Base-by-base conservation (phyloP, 2,329 filamentous ascomycete species). In the Pseudogymnoascus sp. region DNA sequence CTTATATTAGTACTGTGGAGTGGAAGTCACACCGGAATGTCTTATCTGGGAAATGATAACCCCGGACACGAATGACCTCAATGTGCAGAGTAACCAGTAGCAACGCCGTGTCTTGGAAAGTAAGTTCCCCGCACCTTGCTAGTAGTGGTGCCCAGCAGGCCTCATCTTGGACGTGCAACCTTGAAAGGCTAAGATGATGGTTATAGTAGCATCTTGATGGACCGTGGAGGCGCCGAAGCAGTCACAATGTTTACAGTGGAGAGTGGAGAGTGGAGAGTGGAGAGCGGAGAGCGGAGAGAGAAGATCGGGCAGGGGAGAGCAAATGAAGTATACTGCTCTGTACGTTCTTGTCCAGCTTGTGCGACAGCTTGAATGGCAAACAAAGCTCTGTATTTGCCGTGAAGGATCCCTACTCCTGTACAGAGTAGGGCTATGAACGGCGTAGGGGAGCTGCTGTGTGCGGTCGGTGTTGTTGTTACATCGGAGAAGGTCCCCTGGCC, bases 41-140 rank as follows among this genome's bases (percentile, higher is more conserved):
- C 51, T 57, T 34, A 57, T 57, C 51, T 57, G 29, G 51, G 51
- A 57, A 57, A 34, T 57, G 51, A 57, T 57, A 57, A 57, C 51
- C 51, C 51, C 31, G 11, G n/a, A 16, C 47, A 7, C 23, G 23
- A 14, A 51, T 51, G 45, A 51, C 45, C 47, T 34, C 26, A 12
- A 57, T 34, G n/a, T 18, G 18, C n/a, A 14, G n/a, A 57, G 51
- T 57, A 57, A 57, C 51, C 51, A 57, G 51, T 57, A 57, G 51
- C 51, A 57, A 57, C 26, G 26, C 26, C n/a, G 34, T 57, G 51
- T 57, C 51, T 57, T 57, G 29, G 51, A 57, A 6, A 34, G 51
- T 34, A 31, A 31, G 29, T 31, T 57, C 51, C 51, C 29, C 29
- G 51, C 51, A 57, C n/a, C 26, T 18, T 57, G 8, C 29, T 31